Conservation (phyloP, 208 protist genomes). For the Crithidia thermophila region DNA sequence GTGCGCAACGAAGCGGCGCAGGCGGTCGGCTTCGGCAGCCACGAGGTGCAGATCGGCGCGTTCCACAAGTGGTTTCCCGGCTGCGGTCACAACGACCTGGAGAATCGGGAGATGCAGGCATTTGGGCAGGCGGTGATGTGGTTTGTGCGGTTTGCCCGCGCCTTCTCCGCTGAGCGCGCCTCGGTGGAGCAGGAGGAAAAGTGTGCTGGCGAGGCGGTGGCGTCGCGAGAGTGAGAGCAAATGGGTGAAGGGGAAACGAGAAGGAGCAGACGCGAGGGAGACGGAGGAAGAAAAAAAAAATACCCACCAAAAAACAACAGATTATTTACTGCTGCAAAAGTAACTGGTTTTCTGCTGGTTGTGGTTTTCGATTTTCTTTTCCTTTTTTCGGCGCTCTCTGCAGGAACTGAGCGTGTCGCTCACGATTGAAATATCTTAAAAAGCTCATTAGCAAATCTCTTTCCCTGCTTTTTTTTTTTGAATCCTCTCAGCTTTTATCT, state of each 20-base stretch:
- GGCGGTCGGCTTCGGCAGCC: not conserved
- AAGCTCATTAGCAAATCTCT: too few species aligned
- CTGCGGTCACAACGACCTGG: conserved; percentile 77
- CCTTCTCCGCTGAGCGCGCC: conserved; percentile 20
- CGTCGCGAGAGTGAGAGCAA: not conserved
- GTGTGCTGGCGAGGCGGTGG: not conserved
- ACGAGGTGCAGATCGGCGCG: conserved; percentile 24
- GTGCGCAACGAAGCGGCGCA: not conserved
- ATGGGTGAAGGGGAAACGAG: too few species aligned
- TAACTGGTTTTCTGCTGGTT: conserved; percentile 7
- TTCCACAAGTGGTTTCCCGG: conserved; percentile 54
- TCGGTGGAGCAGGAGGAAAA: not conserved
- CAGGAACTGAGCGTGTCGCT: too few species aligned
- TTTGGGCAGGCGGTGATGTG: conserved; percentile 30
- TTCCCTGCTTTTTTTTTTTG: too few species aligned
- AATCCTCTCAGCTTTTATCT: too few species aligned
- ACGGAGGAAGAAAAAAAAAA: not conserved
- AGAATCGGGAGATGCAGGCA: conserved; percentile 14
- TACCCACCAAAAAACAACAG: not conserved
- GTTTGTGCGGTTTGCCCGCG: conserved; percentile 35
- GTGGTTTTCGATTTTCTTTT: conserved; percentile 4
- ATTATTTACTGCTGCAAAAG: not conserved
- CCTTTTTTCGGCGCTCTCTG: not conserved
- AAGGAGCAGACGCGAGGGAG: too few species aligned
- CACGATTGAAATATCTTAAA: too few species aligned